phyloP scores from a whole-genome alignment of 495 filamentous ascomycete genomes.

The Aspergillus homomorphus region DNA sequence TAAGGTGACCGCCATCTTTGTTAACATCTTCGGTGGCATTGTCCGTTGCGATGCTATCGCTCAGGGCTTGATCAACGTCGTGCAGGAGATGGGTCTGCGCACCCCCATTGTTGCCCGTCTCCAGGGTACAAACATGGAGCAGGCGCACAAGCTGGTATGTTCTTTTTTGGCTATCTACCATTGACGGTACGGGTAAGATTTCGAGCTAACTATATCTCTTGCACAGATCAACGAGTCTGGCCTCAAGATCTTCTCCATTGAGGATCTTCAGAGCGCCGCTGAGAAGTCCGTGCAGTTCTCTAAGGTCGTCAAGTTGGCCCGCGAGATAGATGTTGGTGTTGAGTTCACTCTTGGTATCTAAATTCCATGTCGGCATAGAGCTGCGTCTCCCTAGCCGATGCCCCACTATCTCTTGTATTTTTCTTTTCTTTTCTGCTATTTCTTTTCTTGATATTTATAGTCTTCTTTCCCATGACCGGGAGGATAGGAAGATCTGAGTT shows the following conservation, averaged over 20 bases:
- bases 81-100: conserved; percentile 87
- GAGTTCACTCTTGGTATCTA: conserved; percentile 97
- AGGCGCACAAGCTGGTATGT: conserved; percentile 77
- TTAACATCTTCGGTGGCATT: conserved; percentile 99
- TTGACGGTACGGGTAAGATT: neutral
- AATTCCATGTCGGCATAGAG: conserved; percentile 14
- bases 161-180: neutral
- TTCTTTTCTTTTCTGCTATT: conserved; percentile 4
- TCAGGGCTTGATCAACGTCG: conserved; percentile 90
- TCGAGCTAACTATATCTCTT: conserved; percentile 12
- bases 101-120: conserved; percentile 95
- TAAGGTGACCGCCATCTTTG: conserved; percentile 98
- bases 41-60: conserved; percentile 98
- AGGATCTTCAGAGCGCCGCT: conserved; percentile 93
- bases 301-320: conserved; percentile 98
- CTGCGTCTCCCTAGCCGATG: conserved; percentile 8
- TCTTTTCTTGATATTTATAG: conserved; percentile 5
- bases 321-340: conserved; percentile 96
- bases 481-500: neutral
- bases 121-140: conserved; percentile 98
- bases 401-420: conserved; percentile 9
- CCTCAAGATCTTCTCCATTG: conserved; percentile 98
- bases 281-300: conserved; percentile 99
- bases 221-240: conserved; percentile 87
- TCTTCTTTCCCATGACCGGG: neutral